Base-by-base conservation (phyloP, 768 basidiomycete genomes). In the Boletus rufocinnamomeus region DNA sequence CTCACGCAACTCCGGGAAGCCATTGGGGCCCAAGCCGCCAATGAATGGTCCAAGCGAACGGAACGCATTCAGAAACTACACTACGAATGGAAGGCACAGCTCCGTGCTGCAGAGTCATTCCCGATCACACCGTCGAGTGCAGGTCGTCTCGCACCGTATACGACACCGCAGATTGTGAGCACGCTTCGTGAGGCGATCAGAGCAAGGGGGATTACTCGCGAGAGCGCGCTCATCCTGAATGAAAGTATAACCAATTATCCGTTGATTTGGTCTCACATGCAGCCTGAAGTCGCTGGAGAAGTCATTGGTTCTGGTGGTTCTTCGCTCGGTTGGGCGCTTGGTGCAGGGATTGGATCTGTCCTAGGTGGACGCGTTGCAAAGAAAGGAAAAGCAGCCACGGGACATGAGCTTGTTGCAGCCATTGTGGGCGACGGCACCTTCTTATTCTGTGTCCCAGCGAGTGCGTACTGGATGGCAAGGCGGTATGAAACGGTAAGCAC, bases 341-440 rank as follows among this genome's bases (percentile, higher is more conserved):
- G 84, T 44, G 87, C 83, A 0, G 82, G 85, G 4, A 72, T 90
- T 5, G 88, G 89, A 3, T 81, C 82, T 2, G 66, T 75, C 46
- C 62, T 89, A 6, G 87, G 81, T 1, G 77, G 72, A 4, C 62
- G 69, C 19, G 62, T 52, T 28, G 67, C 67, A 3, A 62, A 60
- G 41, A 68, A 64, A 34, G 62, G 52, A 7, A 60, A 70, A 16
- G 47, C 53, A 13, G 58, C 60, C 4, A 68, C 71, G 9, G 71
- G 65, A 4, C 76, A 80, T 49, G 85, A 89, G n/a, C 68, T 90
- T 43, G 75, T 85, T 9, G 78, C 82, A 1, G 76, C 75, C 1
- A 74, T 91, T 27, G 84, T 89, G 3, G 89, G 89, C 0, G 89
- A 91, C 64, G 89, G 89, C 0, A 82, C 82, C 7, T 91, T 78